A percentile compares a stretch with the other conserved stretches of the same genome.
phyloP scores from a whole-genome alignment of 2,329 filamentous ascomycete genomes.

The Coniochaeta ligniaria region DNA sequence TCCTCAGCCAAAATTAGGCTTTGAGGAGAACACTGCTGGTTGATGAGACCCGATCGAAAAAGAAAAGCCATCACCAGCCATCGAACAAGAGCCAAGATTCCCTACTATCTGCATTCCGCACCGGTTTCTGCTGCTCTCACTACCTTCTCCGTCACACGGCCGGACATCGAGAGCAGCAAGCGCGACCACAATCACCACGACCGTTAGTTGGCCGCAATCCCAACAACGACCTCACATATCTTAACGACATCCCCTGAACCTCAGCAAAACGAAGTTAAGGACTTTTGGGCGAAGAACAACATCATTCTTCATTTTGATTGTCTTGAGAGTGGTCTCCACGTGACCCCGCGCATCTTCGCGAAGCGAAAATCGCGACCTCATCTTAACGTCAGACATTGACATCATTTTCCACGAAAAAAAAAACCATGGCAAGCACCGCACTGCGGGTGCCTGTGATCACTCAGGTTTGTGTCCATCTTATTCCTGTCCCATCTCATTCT shows the following conservation, averaged over 20 bases:
- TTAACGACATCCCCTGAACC: not conserved
- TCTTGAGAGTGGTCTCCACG: not conserved
- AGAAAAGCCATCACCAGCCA: not conserved
- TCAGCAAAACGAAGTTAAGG: not conserved
- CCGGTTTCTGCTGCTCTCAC: not conserved
- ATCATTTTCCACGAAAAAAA: slow-evolving; percentile 7
- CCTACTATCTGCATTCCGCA: not conserved
- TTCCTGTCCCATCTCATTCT: slow-evolving; percentile 4
- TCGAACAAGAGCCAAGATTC: not conserved
- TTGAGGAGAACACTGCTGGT: not conserved
- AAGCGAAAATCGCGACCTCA: not conserved
- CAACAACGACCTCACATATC: not conserved
- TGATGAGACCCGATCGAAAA: not conserved
- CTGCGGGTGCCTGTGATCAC: slow-evolving; percentile 27
- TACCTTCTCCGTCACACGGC: not conserved
- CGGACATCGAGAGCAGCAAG: not conserved
- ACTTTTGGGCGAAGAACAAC: not conserved
- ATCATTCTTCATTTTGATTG: not conserved
- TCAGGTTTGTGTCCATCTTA: slow-evolving; percentile 20
- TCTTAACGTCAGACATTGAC: not conserved
- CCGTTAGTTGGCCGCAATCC: not conserved
- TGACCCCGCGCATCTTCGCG: not conserved
- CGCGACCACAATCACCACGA: not conserved
- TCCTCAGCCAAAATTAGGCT: slow-evolving; percentile 32
- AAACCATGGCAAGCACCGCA: slow-evolving; percentile 12